Evolutionary conservation across 352 stramenopile species (phyloP), one percentile per base, ranked within the genome.

Genomic region (Phytophthora constricta): DNA sequence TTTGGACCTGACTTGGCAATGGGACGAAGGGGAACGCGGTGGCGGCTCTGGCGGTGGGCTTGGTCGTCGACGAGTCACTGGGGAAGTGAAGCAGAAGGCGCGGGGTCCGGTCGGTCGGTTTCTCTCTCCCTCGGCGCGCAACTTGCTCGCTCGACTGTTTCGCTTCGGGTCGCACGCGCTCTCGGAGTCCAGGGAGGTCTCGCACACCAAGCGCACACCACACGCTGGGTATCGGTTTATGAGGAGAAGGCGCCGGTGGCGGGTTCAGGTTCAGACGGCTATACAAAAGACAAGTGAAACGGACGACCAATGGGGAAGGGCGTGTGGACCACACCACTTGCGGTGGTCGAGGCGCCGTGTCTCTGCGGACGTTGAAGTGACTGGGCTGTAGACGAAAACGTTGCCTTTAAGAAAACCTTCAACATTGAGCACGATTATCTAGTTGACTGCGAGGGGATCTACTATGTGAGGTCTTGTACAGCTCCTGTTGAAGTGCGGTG

Each of bases 281-380:
- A n/a, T n/a, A n/a, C n/a, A n/a, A n/a, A n/a, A n/a, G n/a, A n/a
- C n/a, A n/a, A n/a, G n/a, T n/a, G n/a, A n/a, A n/a, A n/a, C n/a
- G n/a, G n/a, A n/a, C n/a, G n/a, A 22, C 56, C 37, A 58, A 58
- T 58, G n/a, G 14, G 57, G 39, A 14, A 10, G 23, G 37, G 14
- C 9, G 45, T 69, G 66, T 70, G 48, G 39, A 14, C 23, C 59
- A 74, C 60, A 74, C 43, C 45, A 53, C 45, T 48, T n/a, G n/a
- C n/a, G n/a, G n/a, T n/a, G n/a, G n/a, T n/a, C n/a, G 39, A 59
- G 14, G 26, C n/a, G 39, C 5, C n/a, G 25, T 55, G 49, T 59
- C 46, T 47, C 20, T 62, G 14, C 26, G 45, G 47, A 67, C 10
- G 64, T 72, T 72, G 64, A 72, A 72, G 64, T 69, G 58, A 20